These are phyloP conservation scores for Podaxis sp. DNA, from an alignment of 768 basidiomycete genomes.

Conservation along the genomic window DNA sequence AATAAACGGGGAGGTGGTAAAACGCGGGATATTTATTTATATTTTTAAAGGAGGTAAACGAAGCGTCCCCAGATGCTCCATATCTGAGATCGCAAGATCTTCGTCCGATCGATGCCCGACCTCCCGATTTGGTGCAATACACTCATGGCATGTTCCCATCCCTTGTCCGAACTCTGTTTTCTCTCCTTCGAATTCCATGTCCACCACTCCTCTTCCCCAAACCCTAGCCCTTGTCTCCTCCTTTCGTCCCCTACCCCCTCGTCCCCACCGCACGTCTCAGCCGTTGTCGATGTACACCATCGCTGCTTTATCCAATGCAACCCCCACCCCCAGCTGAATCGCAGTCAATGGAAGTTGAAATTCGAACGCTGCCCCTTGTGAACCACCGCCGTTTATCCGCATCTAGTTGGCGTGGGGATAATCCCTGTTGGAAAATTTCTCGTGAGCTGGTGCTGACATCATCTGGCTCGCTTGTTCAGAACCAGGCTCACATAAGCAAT, in stretches of 20 bases:
- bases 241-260: neutral
- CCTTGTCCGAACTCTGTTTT: neutral
- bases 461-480: neutral
- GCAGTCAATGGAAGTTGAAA: neutral
- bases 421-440: conserved; percentile 8
- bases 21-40: conserved; percentile 11
- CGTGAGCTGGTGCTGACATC: conserved; percentile 12
- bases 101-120: neutral
- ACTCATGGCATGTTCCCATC: conserved; percentile 1
- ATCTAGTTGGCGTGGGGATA: conserved; percentile 10
- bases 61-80: neutral
- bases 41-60: conserved; percentile 6
- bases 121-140: neutral
- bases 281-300: neutral
- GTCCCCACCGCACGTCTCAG: neutral
- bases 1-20: conserved; percentile 8
- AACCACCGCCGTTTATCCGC: conserved; percentile 14
- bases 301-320: neutral
- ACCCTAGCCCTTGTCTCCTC: neutral
- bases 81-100: conserved; percentile 12
- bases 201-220: neutral
- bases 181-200: conserved; percentile 1
- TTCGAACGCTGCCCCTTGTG: neutral
- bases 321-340: neutral
- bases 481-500: conserved; percentile 7